Percentiles rank a stretch among this genome's conserved stretches.
phyloP scores from a whole-genome alignment of 192 early-diverging fungal genomes.

The Backusella macrospora region DNA sequence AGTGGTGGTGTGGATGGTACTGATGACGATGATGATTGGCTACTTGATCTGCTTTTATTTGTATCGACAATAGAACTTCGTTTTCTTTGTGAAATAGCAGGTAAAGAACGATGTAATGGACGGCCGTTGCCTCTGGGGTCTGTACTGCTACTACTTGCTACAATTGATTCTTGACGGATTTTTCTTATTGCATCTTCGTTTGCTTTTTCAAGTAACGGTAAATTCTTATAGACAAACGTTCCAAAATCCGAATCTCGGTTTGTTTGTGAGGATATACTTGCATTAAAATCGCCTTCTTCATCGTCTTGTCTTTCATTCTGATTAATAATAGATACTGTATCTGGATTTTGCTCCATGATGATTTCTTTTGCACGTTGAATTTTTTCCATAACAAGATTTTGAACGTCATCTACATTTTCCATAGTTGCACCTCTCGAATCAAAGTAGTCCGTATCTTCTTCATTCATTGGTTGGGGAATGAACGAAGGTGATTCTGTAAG shows the following conservation, averaged over 20 bases:
- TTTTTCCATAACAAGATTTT: constrained; percentile 38
- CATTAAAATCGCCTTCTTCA: background rate
- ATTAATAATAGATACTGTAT: background rate
- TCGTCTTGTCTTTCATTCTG: background rate
- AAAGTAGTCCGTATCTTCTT: constrained; percentile 94
- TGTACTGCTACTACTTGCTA: constrained; percentile 31
- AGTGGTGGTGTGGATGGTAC: constrained; percentile 8
- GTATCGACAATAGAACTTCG: constrained; percentile 28
- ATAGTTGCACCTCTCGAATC: constrained; percentile 81
- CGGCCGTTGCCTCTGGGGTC: background rate
- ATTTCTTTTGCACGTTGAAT: constrained; percentile 30
- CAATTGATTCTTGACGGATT: constrained; percentile 65
- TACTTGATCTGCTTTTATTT: constrained; percentile 6
- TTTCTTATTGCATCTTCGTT: constrained; percentile 86
- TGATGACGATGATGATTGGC: constrained; percentile 10
- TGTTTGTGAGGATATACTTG: constrained; percentile 12
- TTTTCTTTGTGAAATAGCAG: constrained; percentile 39
- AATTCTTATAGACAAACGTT: constrained; percentile 89
- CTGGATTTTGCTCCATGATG: constrained; percentile 22
- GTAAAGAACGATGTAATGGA: constrained; percentile 43
- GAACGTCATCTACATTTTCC: constrained; percentile 46
- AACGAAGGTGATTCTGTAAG: constrained; percentile 71
- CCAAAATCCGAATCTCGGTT: constrained; percentile 70
- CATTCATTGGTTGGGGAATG: constrained; percentile 72
- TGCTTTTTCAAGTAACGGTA: constrained; percentile 85